Base-by-base conservation (phyloP, 1,284 basidiomycete genomes). In the Lignosus rhinocerotis region DNA sequence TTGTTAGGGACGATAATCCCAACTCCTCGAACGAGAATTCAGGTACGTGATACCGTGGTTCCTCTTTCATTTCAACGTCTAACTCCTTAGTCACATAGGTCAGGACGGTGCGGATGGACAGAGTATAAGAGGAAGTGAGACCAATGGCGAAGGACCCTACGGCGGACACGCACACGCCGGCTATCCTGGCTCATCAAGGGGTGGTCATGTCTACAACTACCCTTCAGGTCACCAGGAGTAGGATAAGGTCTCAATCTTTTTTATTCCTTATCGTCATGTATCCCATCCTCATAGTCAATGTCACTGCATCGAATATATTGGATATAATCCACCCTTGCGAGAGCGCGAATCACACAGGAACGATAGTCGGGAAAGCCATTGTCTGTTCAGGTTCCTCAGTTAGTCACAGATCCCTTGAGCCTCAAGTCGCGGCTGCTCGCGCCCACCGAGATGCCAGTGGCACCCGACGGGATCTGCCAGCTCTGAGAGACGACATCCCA, bases 361-460 rank as follows among this genome's bases (percentile, higher is more conserved):
- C 25, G 25, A 25, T 25, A 25, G 25, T 25, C 25, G 25, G 25
- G 25, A 25, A 25, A 25, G 25, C 25, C 25, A 4, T 25, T 25
- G 4, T 25, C 25, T 25, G 2, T 4, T 25, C 25, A 25, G 2
- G 2, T 25, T 25, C 11, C 39, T 46, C 48, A 70, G 55, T 69
- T 70, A 3, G 60, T 76, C 38, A 83, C 72, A 8, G 70, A 70
- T 1, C 67, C 67, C 49, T 61, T 67, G 34, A 70, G 55, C 17
- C 68, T 62, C 48, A 69, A 21, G 57, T 70, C 69, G 44, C 69
- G 63, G 63, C 69, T 70, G 52, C 66, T 67, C 25, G 69, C 67
- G 16, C 70, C 70, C 6, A 71, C 59, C 5, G 65, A 67, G 33
- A 69, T 66, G n/a, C 68, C 69, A 10, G 67, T 68, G 16, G 16